These are phyloP conservation scores for Anethum foeniculum DNA, from an alignment of 140 eudicot genomes.

Conservation along the genomic window DNA sequence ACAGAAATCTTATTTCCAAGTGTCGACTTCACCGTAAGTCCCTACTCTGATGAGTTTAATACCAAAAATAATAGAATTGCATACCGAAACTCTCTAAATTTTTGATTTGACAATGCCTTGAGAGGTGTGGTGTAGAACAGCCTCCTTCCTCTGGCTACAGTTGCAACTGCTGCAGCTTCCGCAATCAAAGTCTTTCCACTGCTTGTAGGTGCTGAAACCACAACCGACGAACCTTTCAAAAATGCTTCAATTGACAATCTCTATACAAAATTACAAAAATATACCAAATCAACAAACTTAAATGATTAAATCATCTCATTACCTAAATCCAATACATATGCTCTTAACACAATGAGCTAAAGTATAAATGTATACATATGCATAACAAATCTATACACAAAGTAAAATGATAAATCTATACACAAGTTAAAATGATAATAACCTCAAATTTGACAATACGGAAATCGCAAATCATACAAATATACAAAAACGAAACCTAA, in stretches of 20 bases:
- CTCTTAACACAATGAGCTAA: not conserved
- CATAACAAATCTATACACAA: not conserved
- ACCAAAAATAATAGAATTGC: not conserved
- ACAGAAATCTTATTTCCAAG: not conserved
- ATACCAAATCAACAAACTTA: conserved; percentile 6
- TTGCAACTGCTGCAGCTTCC: conserved; percentile 98
- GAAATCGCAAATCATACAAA: not conserved
- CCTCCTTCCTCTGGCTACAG: conserved; percentile 82
- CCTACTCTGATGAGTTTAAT: not conserved
- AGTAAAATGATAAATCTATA: not conserved
- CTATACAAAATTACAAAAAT: conserved; percentile 29
- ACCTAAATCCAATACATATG: not conserved
- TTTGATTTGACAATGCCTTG: conserved; percentile 94
- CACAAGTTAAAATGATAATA: not conserved
- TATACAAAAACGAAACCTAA: not conserved
- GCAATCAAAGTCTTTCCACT: conserved; percentile 97
- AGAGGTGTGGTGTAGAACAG: conserved; percentile 95
- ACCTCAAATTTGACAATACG: not conserved
- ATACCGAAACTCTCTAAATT: conserved; percentile 91
- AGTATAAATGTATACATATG: not conserved
- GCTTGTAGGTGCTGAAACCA: conserved; percentile 99
- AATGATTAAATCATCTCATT: not conserved
- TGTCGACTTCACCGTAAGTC: not conserved
- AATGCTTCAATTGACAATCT: conserved; percentile 86
- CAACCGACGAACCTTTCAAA: conserved; percentile 89